Base-by-base conservation (phyloP, 805 yeast species). In the Monosporozyma unispora region DNA sequence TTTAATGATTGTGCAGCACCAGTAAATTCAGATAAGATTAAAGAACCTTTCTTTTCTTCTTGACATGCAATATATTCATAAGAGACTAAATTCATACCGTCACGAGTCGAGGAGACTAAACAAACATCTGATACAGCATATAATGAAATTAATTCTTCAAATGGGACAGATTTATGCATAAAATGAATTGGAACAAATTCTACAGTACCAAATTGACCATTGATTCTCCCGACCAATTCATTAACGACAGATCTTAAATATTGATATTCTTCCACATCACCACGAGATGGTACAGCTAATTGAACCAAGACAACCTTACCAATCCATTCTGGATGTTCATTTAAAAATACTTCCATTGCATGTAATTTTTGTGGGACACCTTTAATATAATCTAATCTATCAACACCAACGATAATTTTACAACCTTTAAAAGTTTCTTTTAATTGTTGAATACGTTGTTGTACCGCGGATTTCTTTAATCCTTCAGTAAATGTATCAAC, bases 1-100 rank as follows among this genome's bases (percentile, higher is more conserved):
- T 93, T 91, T 54, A 93, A 73, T 1, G 95, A 85, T 70, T 93
- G 99, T 0, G 99, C 98, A n/a, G 99, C 99, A 45, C 99, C 99
- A 0, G 99, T 93, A 70, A 93, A 93, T 70, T 93, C 99, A 40
- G 95, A 84, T 54, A 93, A 67, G 45, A 93, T 86, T 57, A 93
- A 74, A 3, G 89, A 81, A 8, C 99, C 99, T 54, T 88, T 82
- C 53, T 81, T 81, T 44, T 82, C 82, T 54, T 81, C 78, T 69
- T 93, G 99, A 63, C 98, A 91, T 0, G 98, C 97, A 59, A 93
- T 88, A 68, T 93, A 93, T 70, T 93, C 99, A 66, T 88, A 95
- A 48, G 91, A 80, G 42, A 95, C 99, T 61, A 93, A 77, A 65
- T 93, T 93, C 99, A 93, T 93, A 59, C 99, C 99, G 65, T 93